Percentiles rank a stretch among this genome's conserved stretches.
Evolutionary conservation across 1,284 basidiomycete genomes (phyloP).

Genomic region (Agroathelia rolfsii): DNA sequence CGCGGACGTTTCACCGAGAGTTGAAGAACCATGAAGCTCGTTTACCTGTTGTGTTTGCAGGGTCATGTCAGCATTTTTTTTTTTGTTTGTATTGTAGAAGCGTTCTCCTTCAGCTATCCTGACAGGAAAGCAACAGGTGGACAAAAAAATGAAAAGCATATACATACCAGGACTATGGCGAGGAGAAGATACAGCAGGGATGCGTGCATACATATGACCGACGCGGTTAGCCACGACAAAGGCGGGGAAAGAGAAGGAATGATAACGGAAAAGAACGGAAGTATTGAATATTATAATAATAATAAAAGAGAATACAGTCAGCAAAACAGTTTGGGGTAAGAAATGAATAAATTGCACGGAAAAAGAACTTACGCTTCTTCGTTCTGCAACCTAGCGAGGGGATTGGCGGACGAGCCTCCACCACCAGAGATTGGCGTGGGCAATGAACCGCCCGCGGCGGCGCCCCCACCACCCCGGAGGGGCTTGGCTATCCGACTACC

Average conservation of each 20-base stretch:
- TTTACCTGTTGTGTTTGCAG: conserved; percentile 59
- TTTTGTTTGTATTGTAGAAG: conserved; percentile 12
- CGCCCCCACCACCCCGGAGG: conserved; percentile 82
- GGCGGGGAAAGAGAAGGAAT: no score
- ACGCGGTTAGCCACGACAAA: no score
- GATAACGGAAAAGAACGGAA: no score
- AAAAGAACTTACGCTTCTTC: conserved; percentile 64
- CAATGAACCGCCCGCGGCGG: conserved; percentile 30
- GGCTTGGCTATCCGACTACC: conserved; percentile 97
- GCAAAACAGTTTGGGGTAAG: no score
- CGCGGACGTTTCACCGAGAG: conserved; percentile 52
- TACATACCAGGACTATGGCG: conserved; percentile 32
- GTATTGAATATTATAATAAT: conserved; percentile 10
- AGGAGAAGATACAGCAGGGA: conserved; percentile 10
- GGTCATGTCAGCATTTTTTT: conserved; percentile 11
- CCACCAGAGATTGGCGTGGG: conserved; percentile 36
- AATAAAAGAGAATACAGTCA: no score
- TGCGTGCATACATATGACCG: no score
- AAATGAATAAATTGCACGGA: no score
- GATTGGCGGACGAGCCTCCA: conserved; percentile 38
- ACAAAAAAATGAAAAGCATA: no score
- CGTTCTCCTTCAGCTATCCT: conserved; percentile 14
- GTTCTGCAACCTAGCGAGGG: conserved; percentile 63
- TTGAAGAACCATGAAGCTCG: conserved; percentile 86
- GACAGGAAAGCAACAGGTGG: conserved; percentile 28